A percentile compares a stretch with the other conserved stretches of the same genome.
These are phyloP conservation scores for Metarhizium anisopliae DNA, from an alignment of 2,329 filamentous ascomycete genomes.

Conservation along the genomic window DNA sequence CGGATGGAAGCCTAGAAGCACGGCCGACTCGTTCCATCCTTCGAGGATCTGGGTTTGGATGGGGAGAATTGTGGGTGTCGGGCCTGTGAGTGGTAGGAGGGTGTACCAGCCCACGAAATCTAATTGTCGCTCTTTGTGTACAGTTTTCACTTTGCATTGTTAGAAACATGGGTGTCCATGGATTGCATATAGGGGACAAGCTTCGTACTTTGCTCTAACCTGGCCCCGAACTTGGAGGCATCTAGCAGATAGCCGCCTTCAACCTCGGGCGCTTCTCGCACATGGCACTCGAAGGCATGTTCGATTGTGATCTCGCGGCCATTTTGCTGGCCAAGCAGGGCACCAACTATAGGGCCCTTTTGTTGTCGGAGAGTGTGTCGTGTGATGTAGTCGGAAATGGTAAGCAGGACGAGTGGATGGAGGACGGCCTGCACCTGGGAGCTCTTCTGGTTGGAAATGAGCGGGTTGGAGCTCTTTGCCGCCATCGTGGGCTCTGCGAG, in stretches of 20 bases:
- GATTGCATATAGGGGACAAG: neutral
- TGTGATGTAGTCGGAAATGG: constrained; percentile 93
- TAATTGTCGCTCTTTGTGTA: constrained; percentile 75
- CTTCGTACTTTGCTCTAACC: constrained; percentile 75
- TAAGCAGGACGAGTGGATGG: constrained; percentile 90
- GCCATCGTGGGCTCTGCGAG: constrained; percentile 32
- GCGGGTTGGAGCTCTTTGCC: constrained; percentile 38
- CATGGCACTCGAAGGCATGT: constrained; percentile 79
- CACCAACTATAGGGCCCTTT: constrained; percentile 70
- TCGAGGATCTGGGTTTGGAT: constrained; percentile 72
- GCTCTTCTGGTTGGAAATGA: constrained; percentile 58
- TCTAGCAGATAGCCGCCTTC: constrained; percentile 56
- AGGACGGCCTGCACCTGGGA: constrained; percentile 74
- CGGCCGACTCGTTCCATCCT: constrained; percentile 72
- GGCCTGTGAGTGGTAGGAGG: constrained; percentile 63
- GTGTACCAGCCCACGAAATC: constrained; percentile 93
- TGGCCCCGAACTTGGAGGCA: constrained; percentile 61
- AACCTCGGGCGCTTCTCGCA: constrained; percentile 30
- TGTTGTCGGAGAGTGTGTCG: constrained; percentile 74
- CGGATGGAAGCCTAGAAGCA: constrained; percentile 82
- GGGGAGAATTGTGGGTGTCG: constrained; percentile 57
- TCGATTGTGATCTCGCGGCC: constrained; percentile 87
- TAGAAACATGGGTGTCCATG: neutral
- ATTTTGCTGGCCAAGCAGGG: constrained; percentile 84
- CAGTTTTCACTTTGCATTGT: constrained; percentile 61